Evolutionary conservation across 2,329 filamentous ascomycete species (phyloP).

Genomic region (Colletotrichum sidae): DNA sequence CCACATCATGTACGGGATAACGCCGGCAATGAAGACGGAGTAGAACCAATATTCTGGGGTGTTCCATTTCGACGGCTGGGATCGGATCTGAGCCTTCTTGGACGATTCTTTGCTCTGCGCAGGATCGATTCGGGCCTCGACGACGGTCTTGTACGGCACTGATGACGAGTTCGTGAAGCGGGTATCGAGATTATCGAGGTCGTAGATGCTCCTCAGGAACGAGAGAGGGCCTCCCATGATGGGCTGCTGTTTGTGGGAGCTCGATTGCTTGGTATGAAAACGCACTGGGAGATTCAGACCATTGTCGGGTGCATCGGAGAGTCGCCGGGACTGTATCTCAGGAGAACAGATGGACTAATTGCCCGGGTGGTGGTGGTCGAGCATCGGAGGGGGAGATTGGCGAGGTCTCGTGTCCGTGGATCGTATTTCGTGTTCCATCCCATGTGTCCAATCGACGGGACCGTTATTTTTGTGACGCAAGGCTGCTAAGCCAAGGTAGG

Average conservation of each 20-base stretch:
- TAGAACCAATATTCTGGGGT: slow-evolving; percentile 90
- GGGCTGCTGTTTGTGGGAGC: slow-evolving; percentile 33
- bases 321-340: not conserved
- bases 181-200: slow-evolving; percentile 71
- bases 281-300: slow-evolving; percentile 8
- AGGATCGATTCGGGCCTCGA: slow-evolving; percentile 58
- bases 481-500: slow-evolving; percentile 5
- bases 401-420: slow-evolving; percentile 33
- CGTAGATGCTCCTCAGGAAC: slow-evolving; percentile 67
- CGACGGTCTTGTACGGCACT: slow-evolving; percentile 71
- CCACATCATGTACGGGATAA: slow-evolving; percentile 90
- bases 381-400: slow-evolving; percentile 10
- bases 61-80: slow-evolving; percentile 80
- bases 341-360: not conserved
- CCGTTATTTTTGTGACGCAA: slow-evolving; percentile 32
- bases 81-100: slow-evolving; percentile 56
- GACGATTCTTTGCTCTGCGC: slow-evolving; percentile 52
- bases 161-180: slow-evolving; percentile 77
- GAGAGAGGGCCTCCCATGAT: slow-evolving; percentile 55
- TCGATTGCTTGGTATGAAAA: not conserved
- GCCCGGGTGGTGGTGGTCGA: not conserved
- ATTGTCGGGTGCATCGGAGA: slow-evolving; percentile 11
- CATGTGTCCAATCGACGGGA: slow-evolving; percentile 24
- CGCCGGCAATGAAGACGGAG: slow-evolving; percentile 72
- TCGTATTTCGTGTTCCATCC: slow-evolving; percentile 22